Evolutionary conservation across 441 rosid species (phyloP), one percentile per base, ranked within the genome.

Genomic region (Populus hybrid): DNA sequence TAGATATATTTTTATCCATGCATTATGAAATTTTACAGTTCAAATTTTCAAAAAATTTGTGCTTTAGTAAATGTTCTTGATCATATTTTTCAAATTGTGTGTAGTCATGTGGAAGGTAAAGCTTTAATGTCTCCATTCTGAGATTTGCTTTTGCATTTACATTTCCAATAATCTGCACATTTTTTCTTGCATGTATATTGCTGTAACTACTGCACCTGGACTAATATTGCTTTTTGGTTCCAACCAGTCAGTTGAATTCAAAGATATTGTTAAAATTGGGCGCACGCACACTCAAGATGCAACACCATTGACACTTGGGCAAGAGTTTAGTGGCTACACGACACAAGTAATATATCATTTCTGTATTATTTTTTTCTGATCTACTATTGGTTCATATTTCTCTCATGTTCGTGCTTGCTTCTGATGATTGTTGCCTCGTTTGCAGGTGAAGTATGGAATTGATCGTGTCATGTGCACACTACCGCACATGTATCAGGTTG

Each of bases 231-330:
- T 72, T 46, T 16, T 71, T 69, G 79, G 24, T 26, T 71, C 77
- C 64, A 35, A 69, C 21, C 84, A 95, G 99, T 86, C 95, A 21
- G 38, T 81, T 72, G 98, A 95, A 77, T 95, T 95, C 79, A 81
- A 90, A 78, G 98, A 92, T 79, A 93, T 93, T 82, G 97, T 95
- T 74, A 95, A 95, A 87, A 93, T 93, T 82, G 99, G 99, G 75
- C 89, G 98, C 74, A 95, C 99, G n/a, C 99, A 93, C 83, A 95
- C 98, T 83, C 99, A 93, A 86, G 99, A 95, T 85, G 97, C 98
- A 26, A 95, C 99, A 77, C 99, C 98, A 81, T 87, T 95, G 91
- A 95, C 99, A 21, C 88, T 95, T 28, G 99, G 98, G 63, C 99
- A 95, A 86, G 99, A 92, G 86, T 95, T 95, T 82, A 90, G 99